Conservation (phyloP, 257 asterid genomes). For the Capsicum rhomboideum region DNA sequence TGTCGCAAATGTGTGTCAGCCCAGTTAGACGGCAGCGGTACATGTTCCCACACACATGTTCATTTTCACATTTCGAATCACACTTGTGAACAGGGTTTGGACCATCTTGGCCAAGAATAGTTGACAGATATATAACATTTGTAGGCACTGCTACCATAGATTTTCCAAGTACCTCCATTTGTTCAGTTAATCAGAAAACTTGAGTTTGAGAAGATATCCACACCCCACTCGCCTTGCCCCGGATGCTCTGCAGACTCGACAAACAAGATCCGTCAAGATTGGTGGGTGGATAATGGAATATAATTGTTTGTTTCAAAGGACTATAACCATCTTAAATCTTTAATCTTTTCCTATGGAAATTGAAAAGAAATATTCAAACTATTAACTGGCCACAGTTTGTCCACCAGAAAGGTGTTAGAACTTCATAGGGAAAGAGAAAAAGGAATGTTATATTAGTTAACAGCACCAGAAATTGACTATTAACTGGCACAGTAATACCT, state of each 20-base stretch:
- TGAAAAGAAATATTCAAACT: neutral
- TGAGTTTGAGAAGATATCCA: constrained; percentile 17
- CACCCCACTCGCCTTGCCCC: constrained; percentile 15
- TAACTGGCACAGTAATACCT: neutral
- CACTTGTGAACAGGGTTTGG: constrained; percentile 92
- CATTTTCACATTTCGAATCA: constrained; percentile 94
- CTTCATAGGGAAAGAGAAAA: neutral
- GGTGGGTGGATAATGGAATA: constrained; percentile 16
- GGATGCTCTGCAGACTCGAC: constrained; percentile 65
- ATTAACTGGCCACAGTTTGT: no score
- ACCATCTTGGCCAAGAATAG: constrained; percentile 98
- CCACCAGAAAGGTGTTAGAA: neutral
- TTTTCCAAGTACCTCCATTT: constrained; percentile 96
- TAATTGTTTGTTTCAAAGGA: neutral
- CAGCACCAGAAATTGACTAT: neutral
- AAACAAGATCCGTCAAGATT: constrained; percentile 29
- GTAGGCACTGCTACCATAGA: constrained; percentile 71
- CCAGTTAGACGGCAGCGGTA: constrained; percentile 92
- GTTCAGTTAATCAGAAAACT: constrained; percentile 11
- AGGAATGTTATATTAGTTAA: neutral
- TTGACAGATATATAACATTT: constrained; percentile 82
- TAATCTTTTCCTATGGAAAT: neutral
- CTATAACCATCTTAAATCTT: neutral
- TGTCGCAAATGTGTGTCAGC: constrained; percentile 91
- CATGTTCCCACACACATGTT: constrained; percentile 84